A percentile compares a stretch with the other conserved stretches of the same genome.
Evolutionary conservation across 2,329 filamentous ascomycete genomes (phyloP).

Genomic region (Tricladium varicosporioides): DNA sequence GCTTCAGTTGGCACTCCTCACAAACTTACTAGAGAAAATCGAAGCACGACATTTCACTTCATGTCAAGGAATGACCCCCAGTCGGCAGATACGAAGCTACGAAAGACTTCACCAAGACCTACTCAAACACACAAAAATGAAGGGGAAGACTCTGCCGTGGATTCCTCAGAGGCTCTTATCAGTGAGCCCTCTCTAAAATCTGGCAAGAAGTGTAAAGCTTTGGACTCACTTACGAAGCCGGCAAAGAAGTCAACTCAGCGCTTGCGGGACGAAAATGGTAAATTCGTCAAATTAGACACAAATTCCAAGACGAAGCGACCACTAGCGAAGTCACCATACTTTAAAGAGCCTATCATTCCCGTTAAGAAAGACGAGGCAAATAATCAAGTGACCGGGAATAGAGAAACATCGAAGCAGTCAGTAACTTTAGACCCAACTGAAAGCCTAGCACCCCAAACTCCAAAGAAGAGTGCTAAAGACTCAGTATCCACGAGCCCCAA

Average conservation of each 20-base stretch:
- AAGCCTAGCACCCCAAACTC: constrained; percentile 1
- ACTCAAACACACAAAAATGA: no score
- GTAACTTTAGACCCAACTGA: neutral
- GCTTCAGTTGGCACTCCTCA: no score
- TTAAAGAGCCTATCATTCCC: constrained; percentile 15
- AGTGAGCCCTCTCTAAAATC: neutral
- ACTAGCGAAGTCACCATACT: constrained; percentile 33
- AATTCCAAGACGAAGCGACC: constrained; percentile 21
- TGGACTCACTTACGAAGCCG: neutral
- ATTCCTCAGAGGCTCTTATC: neutral
- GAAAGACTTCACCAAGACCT: no score
- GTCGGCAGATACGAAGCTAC: no score
- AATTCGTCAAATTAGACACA: neutral
- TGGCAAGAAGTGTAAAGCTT: neutral
- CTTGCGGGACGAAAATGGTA: neutral
- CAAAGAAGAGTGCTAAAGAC: neutral
- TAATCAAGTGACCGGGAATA: constrained; percentile 4
- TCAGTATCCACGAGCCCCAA: constrained; percentile 10
- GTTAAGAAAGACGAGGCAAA: constrained; percentile 8
- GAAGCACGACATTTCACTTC: no score
- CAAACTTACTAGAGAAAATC: no score
- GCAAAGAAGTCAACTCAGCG: neutral
- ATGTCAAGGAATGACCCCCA: no score
- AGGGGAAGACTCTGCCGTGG: no score
- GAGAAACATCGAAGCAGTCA: neutral